Evolutionary conservation across 129 eudicot genomes (phyloP).

Genomic region (Ambrosia trifida): DNA sequence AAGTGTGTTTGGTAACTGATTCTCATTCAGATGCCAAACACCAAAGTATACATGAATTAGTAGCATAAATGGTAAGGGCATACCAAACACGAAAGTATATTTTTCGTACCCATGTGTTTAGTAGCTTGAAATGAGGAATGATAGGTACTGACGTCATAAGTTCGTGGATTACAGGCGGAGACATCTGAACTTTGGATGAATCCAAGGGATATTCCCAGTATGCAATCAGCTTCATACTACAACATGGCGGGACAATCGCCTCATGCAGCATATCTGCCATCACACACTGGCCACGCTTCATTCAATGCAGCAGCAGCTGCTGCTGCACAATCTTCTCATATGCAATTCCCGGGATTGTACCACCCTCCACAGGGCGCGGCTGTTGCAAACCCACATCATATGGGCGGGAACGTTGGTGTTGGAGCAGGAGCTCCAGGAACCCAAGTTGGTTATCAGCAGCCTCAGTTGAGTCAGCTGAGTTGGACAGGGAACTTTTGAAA

Average conservation of each 20-base stretch:
- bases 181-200: slow-evolving; percentile 96
- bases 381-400: slow-evolving; percentile 66
- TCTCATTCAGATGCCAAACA: no score
- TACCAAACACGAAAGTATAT: no score
- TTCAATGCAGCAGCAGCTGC: slow-evolving; percentile 59
- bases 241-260: slow-evolving; percentile 83
- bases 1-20: not conserved
- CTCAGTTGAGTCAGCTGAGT: slow-evolving; percentile 76
- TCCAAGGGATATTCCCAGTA: slow-evolving; percentile 65
- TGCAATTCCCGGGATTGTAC: slow-evolving; percentile 85
- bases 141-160: not conserved
- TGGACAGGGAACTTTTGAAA: slow-evolving; percentile 82
- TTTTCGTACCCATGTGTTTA: no score
- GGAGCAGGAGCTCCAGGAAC: slow-evolving; percentile 69
- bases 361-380: slow-evolving; percentile 66
- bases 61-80: no score
- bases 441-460: slow-evolving; percentile 91
- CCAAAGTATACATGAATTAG: no score
- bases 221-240: slow-evolving; percentile 85
- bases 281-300: slow-evolving; percentile 76
- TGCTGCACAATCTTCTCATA: slow-evolving; percentile 73
- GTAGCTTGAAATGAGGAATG: no score
- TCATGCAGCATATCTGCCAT: slow-evolving; percentile 73
- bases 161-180: slow-evolving; percentile 56
- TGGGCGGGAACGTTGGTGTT: slow-evolving; percentile 70